Evolutionary conservation across 2,329 filamentous ascomycete genomes (phyloP), one percentile per base, ranked within the genome.

Genomic region (Stromatinia cepivora): DNA sequence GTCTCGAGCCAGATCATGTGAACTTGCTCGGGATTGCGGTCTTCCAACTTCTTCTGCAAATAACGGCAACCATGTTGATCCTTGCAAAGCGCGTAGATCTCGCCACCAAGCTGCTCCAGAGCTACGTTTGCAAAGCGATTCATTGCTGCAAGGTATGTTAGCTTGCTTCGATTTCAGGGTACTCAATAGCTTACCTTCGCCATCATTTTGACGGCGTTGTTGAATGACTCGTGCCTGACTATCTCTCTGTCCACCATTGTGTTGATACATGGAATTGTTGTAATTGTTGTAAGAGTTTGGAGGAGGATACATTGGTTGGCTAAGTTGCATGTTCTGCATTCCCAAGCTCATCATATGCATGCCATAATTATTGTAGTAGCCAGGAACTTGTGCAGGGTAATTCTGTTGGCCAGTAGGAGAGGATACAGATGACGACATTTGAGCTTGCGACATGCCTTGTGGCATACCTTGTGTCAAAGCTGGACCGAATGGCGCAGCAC

Each of bases 11-110:
- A 99, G 79, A 99, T 98, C 84, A 94, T 89, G 79, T 96, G 91
- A 65, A 97, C 87, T 76, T 96, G 88, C 39, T 94, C 90, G 7
- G 90, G 86, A 74, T 90, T 89, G 75, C 91, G 91, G 78, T 97
- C 94, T 82, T 99, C 95, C 7, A 99, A 86, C 83, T 98, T 97
- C 84, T 97, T 95, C 83, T 99, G 95, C 69, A 99, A 84, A 79
- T 95, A 99, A 70, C 95, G 92, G 78, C 95, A 99, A 70, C 95
- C 95, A 80, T 99, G 94, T 82, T 99, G 95, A 77, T 99, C 95
- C 82, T 97, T 98, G 86, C 94, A 98, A 48, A 97, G 84, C 64
- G 88, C 86, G 80, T 97, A 96, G 76, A 99, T 92, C 76, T 93
- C 90, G 62, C 93, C 92, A 48, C 86, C 85, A 76, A 95, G 90